Evolutionary conservation across 2,329 filamentous ascomycete genomes (phyloP), one percentile per base, ranked within the genome.

Genomic region (Lecanicillium sp.): DNA sequence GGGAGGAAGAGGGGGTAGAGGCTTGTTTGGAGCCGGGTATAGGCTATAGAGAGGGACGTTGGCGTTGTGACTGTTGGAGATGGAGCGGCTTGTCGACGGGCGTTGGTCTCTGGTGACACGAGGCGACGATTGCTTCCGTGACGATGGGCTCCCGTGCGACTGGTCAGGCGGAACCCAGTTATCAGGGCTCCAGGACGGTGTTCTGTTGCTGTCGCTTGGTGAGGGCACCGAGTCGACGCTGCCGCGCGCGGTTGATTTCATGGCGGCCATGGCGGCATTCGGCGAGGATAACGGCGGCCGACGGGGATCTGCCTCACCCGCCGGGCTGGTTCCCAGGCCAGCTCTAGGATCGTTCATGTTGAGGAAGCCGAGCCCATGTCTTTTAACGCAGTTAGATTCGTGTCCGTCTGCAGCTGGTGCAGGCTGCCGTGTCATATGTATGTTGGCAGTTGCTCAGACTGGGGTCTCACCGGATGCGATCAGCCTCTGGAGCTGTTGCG

Each of bases 1-100:
- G 6, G 40, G 35, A 8, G 40, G 40, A n/a, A 41, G 17, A 12
- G 40, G 35, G 25, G 40, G 40, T n/a, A 41, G 35, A 13, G 40
- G 40, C 7, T 38, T 38, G 14, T 34, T 41, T 4, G 40, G 40
- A 3, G 40, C 40, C 17, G 40, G 40, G 27, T 41, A 41, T 13
- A 41, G 35, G 14, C 31, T 28, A 31, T 41, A 37, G 15, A 37
- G 40, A 3, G 40, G 33, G n/a, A 30, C 6, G 11, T 25, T 25
- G n/a, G n/a, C n/a, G 22, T 25, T 25, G 11, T 25, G 22, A 7
- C 7, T 25, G 22, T 25, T 25, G 6, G 22, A 25, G 22, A 6
- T 25, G 22, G n/a, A 25, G 6, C 22, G 6, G 22, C 22, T 11
- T 25, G 22, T 25, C 6, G 22, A 11, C 11, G 22, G 35, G 17